phyloP scores from a whole-genome alignment of 1,284 basidiomycete genomes.

The Sutorius eximius region DNA sequence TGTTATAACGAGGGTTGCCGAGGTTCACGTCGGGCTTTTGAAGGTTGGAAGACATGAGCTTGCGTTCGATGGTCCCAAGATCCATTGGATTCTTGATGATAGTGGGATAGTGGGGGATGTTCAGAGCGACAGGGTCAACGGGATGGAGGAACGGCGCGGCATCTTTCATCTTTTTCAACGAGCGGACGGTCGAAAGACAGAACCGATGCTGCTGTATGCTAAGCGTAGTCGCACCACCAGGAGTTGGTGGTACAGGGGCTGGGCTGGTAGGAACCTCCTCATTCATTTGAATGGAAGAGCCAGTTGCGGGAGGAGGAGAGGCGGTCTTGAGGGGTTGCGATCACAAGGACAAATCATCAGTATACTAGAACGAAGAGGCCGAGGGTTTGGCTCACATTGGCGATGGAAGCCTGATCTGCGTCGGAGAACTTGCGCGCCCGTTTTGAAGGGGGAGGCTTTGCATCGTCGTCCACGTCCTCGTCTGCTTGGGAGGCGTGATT shows the following conservation, averaged over 20 bases:
- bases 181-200: conserved; percentile 75
- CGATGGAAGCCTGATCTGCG: conserved; percentile 52
- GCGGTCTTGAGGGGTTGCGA: conserved; percentile 58
- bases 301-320: conserved; percentile 57
- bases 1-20: conserved; percentile 70
- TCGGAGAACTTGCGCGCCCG: conserved; percentile 55
- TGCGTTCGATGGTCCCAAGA: conserved; percentile 90
- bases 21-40: conserved; percentile 69
- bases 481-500: conserved; percentile 31
- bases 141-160: conserved; percentile 81
- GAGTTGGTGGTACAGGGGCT: conserved; percentile 41
- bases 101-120: conserved; percentile 88
- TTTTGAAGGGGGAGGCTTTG: conserved; percentile 70
- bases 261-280: conserved; percentile 38
- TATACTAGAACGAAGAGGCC: conserved; percentile 39
- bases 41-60: conserved; percentile 78
- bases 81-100: conserved; percentile 96
- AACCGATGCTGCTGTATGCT: conserved; percentile 77
- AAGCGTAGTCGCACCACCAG: conserved; percentile 44
- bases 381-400: conserved; percentile 60
- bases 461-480: conserved; percentile 48
- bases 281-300: conserved; percentile 41
- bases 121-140: conserved; percentile 88
- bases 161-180: conserved; percentile 87
- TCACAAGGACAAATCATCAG: conserved; percentile 3